These are phyloP conservation scores for Anthoceros angustus DNA, from an alignment of 225 moss, liverwort and hornwort genomes.

Conservation along the genomic window DNA sequence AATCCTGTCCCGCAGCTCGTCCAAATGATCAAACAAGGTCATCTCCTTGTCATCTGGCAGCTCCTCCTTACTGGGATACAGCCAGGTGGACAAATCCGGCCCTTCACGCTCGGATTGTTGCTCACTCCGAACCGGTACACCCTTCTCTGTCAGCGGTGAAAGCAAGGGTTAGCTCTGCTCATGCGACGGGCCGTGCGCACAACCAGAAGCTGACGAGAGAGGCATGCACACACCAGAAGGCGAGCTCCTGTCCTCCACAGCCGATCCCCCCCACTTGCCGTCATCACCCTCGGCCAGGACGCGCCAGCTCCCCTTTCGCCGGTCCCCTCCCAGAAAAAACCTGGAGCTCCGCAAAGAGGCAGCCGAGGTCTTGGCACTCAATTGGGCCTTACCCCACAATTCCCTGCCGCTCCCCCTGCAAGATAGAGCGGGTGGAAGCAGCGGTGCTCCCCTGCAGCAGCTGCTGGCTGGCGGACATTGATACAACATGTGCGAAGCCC, in stretches of 20 bases:
- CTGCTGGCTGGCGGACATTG: background rate
- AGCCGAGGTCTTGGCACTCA: background rate
- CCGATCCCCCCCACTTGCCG: background rate
- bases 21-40: conserved; percentile 89
- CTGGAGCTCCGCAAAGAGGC: background rate
- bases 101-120: background rate
- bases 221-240: background rate
- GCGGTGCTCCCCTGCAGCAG: conserved; percentile 6
- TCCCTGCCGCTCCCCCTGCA: conserved; percentile 1
- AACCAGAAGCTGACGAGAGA: background rate
- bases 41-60: conserved; percentile 95
- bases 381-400: background rate
- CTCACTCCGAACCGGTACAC: background rate
- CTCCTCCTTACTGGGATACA: conserved; percentile 80
- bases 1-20: conserved; percentile 72
- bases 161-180: background rate
- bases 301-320: background rate
- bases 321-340: background rate
- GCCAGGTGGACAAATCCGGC: conserved; percentile 60
- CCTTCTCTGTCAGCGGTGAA: background rate
- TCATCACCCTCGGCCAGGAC: background rate
- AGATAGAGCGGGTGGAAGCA: background rate
- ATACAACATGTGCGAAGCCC: background rate
- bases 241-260: conserved; percentile 1
- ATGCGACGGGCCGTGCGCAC: background rate